phyloP scores from a whole-genome alignment of 164 flowering plant species.

The Sedum album region DNA sequence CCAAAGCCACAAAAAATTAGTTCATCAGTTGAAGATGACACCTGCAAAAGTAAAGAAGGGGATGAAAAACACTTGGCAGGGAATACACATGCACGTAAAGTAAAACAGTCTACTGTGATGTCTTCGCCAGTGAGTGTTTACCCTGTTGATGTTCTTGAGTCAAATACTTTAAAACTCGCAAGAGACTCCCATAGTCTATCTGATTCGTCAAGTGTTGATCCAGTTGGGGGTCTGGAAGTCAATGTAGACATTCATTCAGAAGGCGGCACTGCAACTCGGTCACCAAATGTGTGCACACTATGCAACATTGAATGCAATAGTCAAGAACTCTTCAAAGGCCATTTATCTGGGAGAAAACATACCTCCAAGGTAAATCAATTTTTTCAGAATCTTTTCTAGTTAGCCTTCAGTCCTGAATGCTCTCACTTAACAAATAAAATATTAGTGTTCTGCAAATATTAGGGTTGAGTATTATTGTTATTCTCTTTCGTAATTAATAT shows the following conservation, averaged over 20 bases:
- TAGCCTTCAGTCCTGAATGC: background rate
- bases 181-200: background rate
- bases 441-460: background rate
- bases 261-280: slow-evolving; percentile 12
- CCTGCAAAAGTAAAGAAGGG: background rate
- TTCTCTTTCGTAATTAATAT: too few relatives aligned
- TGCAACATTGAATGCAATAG: slow-evolving; percentile 25
- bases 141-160: background rate
- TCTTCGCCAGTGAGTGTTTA: background rate
- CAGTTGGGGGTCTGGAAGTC: slow-evolving; percentile 11
- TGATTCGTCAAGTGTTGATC: background rate
- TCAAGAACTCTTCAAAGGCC: slow-evolving; percentile 13
- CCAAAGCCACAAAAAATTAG: background rate
- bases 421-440: background rate
- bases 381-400: background rate
- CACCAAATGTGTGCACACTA: slow-evolving; percentile 15
- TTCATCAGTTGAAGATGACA: background rate
- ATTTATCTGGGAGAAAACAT: slow-evolving; percentile 23
- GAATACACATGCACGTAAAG: background rate
- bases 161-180: background rate
- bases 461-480: too few relatives aligned
- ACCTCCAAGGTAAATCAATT: slow-evolving; percentile 17
- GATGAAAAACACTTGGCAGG: slow-evolving; percentile 1
- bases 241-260: slow-evolving; percentile 11
- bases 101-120: background rate